Evolutionary conservation across 192 early-diverging fungal genomes (phyloP).

Genomic region (Martensiomyces pterosporus): DNA sequence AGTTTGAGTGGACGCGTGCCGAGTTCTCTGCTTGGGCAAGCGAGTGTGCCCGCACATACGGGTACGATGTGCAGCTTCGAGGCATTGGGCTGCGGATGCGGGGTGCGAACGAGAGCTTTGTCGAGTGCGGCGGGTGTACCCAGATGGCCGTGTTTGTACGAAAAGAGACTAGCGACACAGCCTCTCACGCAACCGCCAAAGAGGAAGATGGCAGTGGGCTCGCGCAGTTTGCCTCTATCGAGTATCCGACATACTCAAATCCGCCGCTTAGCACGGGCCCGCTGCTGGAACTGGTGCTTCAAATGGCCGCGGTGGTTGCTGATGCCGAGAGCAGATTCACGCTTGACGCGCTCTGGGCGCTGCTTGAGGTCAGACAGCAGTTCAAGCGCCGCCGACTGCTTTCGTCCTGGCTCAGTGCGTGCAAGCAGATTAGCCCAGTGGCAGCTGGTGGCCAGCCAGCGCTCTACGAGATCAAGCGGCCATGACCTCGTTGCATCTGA

Average conservation of each 20-base stretch:
- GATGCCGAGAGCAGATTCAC: constrained; percentile 6
- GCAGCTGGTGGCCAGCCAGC: no score
- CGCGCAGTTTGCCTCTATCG: constrained; percentile 39
- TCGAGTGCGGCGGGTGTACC: constrained; percentile 57
- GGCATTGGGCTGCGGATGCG: constrained; percentile 44
- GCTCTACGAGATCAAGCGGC: no score
- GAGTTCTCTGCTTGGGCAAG: constrained; percentile 78
- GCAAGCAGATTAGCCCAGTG: no score
- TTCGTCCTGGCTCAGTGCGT: constrained; percentile 34
- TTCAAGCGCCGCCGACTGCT: constrained; percentile 42
- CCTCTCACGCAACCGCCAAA: not conserved
- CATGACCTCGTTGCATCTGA: no score
- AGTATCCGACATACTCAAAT: constrained; percentile 52
- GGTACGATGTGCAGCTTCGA: constrained; percentile 55
- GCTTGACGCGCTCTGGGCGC: constrained; percentile 43
- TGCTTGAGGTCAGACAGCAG: constrained; percentile 49
- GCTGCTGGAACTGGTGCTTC: constrained; percentile 33
- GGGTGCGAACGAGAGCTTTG: constrained; percentile 22
- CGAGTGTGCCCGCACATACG: constrained; percentile 53
- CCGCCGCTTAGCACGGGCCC: constrained; percentile 31
- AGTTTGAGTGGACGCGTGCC: constrained; percentile 92
- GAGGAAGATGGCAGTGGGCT: constrained; percentile 9
- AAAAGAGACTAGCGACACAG: not conserved
- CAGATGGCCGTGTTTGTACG: constrained; percentile 71
- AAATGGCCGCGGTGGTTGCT: constrained; percentile 4